Conservation (phyloP, 768 basidiomycete species). For the Russula vinacea region DNA sequence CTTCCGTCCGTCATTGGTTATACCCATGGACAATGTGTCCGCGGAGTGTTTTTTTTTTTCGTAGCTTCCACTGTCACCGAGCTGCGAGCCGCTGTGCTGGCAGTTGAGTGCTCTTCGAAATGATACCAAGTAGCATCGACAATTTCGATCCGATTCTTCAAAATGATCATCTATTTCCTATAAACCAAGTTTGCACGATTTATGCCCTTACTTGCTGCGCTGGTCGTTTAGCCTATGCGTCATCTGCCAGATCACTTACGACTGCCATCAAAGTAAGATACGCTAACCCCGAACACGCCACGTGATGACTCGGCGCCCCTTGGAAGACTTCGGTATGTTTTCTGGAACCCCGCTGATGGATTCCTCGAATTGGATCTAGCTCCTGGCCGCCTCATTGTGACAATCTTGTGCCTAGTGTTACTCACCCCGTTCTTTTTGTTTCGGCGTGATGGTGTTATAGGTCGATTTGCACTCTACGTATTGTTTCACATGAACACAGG, state of each 20-base stretch:
- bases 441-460: neutral
- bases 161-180: neutral
- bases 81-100: constrained; percentile 8
- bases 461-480: constrained; percentile 13
- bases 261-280: neutral
- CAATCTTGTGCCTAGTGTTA: constrained; percentile 13
- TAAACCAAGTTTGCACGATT: constrained; percentile 1
- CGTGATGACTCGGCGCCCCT: constrained; percentile 5
- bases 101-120: neutral
- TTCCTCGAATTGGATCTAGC: constrained; percentile 9
- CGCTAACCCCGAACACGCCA: neutral
- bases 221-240: neutral
- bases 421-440: neutral
- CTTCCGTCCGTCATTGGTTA: constrained; percentile 1
- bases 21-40: neutral
- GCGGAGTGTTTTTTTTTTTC: neutral
- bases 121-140: constrained; percentile 7
- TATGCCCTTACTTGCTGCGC: neutral
- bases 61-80: neutral
- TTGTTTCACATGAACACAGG: constrained; percentile 12
- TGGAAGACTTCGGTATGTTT: constrained; percentile 4
- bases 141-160: neutral
- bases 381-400: neutral
- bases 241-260: neutral
- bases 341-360: constrained; percentile 6